These are phyloP conservation scores for Stachybotrys echinatus DNA, from an alignment of 2,329 filamentous ascomycete species.

Conservation along the genomic window DNA sequence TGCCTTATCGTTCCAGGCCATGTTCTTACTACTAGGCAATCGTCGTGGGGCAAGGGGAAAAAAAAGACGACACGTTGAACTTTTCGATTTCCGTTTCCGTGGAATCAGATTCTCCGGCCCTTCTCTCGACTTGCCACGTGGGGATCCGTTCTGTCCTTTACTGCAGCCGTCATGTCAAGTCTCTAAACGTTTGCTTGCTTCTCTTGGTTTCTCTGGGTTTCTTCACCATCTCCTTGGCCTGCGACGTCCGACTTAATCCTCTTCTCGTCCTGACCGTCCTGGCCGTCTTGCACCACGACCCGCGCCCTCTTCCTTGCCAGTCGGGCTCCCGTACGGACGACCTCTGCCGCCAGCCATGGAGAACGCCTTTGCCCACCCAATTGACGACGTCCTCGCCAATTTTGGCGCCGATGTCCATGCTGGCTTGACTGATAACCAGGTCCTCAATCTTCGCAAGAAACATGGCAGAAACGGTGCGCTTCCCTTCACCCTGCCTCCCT, in stretches of 20 bases:
- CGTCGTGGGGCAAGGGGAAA: neutral
- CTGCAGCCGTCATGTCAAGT: conserved; percentile 18
- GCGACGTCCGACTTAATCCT: conserved; percentile 4
- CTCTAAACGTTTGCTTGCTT: conserved; percentile 13
- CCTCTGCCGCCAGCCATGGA: conserved; percentile 44
- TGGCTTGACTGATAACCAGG: conserved; percentile 57
- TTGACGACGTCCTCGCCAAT: conserved; percentile 51
- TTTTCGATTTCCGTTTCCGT: conserved; percentile 12
- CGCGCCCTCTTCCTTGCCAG: neutral
- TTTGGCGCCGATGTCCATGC: conserved; percentile 50
- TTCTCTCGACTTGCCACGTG: conserved; percentile 23
- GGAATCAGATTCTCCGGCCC: conserved; percentile 4
- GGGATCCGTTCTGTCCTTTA: conserved; percentile 20
- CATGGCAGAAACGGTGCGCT: conserved; percentile 62
- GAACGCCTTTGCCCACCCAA: conserved; percentile 54
- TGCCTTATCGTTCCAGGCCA: neutral
- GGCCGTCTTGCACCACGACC: conserved; percentile 1
- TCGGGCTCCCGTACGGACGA: conserved; percentile 8
- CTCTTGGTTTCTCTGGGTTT: conserved; percentile 10
- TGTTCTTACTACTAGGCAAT: too few species aligned
- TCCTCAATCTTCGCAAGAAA: conserved; percentile 48
- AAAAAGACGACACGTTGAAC: conserved; percentile 23
- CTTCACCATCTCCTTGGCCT: conserved; percentile 5
- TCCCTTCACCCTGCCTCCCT: conserved; percentile 1
- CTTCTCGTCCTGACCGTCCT: conserved; percentile 6